Evolutionary conservation across 2,329 filamentous ascomycete genomes (phyloP).

Genomic region (Paecilomyces niveus): DNA sequence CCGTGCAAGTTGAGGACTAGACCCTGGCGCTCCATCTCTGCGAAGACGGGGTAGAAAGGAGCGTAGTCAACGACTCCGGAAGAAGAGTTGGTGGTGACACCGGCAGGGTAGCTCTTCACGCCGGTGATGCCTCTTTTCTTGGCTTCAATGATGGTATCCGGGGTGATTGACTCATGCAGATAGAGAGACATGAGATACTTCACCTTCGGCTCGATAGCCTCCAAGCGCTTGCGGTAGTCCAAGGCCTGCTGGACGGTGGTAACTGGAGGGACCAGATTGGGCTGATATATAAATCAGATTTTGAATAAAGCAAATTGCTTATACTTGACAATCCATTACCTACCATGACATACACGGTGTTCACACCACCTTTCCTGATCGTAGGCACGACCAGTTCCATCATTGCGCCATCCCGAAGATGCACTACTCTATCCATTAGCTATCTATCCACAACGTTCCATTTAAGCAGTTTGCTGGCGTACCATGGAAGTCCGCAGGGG

Average conservation of each 20-base stretch:
- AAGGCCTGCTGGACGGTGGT: conserved; percentile 57
- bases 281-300: conserved; percentile 32
- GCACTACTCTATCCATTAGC: conserved; percentile 37
- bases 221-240: conserved; percentile 57
- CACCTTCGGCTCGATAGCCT: conserved; percentile 54
- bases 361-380: conserved; percentile 56
- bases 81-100: conserved; percentile 53
- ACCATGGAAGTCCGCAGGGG: conserved; percentile 59
- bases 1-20: conserved; percentile 92
- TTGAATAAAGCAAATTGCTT: not conserved
- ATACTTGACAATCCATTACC: conserved; percentile 9
- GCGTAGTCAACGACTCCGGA: conserved; percentile 40
- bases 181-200: conserved; percentile 70
- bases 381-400: conserved; percentile 52
- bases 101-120: conserved; percentile 40
- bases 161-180: conserved; percentile 57
- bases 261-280: conserved; percentile 59
- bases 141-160: conserved; percentile 65
- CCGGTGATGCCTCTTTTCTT: conserved; percentile 67
- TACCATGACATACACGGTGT: conserved; percentile 53
- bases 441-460: not conserved
- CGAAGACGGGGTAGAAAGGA: conserved; percentile 57
- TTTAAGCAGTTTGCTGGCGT: conserved; percentile 11
- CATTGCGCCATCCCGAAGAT: conserved; percentile 60
- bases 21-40: conserved; percentile 78